These are phyloP conservation scores for Daedaleopsis nitida DNA, from an alignment of 768 basidiomycete genomes.

Conservation along the genomic window DNA sequence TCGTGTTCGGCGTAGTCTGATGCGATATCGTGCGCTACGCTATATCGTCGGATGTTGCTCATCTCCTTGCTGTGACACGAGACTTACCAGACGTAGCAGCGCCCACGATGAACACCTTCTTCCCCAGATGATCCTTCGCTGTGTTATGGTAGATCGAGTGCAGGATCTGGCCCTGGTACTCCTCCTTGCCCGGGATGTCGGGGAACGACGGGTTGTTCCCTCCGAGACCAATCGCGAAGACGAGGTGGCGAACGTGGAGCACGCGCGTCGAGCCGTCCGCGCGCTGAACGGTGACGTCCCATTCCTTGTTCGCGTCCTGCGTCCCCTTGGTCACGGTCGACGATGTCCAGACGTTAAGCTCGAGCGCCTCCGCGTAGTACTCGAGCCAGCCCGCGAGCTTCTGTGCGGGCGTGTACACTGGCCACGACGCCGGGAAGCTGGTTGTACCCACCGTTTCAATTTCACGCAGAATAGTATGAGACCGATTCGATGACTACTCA, in stretches of 20 bases:
- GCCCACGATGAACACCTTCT: constrained; percentile 73
- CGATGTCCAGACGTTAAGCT: constrained; percentile 67
- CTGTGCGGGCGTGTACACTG: constrained; percentile 55
- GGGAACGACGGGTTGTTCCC: constrained; percentile 42
- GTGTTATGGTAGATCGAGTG: constrained; percentile 60
- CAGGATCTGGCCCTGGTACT: constrained; percentile 61
- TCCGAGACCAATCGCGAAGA: constrained; percentile 43
- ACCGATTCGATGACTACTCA: too few relatives aligned
- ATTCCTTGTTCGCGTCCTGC: constrained; percentile 28
- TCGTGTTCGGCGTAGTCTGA: constrained; percentile 47
- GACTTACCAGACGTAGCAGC: constrained; percentile 57
- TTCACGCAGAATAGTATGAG: too few relatives aligned
- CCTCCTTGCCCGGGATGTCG: constrained; percentile 42
- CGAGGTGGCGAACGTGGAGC: constrained; percentile 36
- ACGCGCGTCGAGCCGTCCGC: constrained; percentile 36
- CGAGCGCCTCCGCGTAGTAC: constrained; percentile 58
- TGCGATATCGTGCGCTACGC: constrained; percentile 49
- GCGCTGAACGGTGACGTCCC: constrained; percentile 34
- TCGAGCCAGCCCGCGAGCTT: constrained; percentile 74
- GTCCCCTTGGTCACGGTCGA: constrained; percentile 31
- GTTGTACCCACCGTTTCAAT: too few relatives aligned
- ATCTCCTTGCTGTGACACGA: not conserved
- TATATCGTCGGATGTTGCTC: not conserved
- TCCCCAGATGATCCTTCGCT: constrained; percentile 61
- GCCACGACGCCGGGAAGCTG: constrained; percentile 64